Conservation (phyloP, 2,329 filamentous ascomycete species). For the Neocucurbitaria cava region DNA sequence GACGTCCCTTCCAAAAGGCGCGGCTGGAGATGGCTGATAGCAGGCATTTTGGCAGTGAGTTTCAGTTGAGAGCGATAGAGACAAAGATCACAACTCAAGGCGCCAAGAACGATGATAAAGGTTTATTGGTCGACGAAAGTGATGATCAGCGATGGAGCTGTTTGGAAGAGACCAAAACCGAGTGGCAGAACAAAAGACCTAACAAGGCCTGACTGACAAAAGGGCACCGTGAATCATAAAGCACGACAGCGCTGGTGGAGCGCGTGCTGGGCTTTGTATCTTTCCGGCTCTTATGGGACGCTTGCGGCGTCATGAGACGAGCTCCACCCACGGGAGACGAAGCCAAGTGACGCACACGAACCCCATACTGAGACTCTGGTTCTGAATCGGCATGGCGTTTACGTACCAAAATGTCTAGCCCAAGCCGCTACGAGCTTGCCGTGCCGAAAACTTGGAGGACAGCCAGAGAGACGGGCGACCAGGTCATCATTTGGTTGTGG, state of each 20-base stretch:
- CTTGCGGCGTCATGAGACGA: slow-evolving; percentile 5
- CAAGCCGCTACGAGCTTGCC: slow-evolving; percentile 21
- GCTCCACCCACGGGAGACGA: not conserved
- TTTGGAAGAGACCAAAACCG: slow-evolving; percentile 4
- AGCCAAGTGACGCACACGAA: slow-evolving; percentile 17
- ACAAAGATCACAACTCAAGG: not conserved
- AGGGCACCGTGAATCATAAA: slow-evolving; percentile 17
- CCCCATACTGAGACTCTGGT: slow-evolving; percentile 14
- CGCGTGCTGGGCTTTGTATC: slow-evolving; percentile 28
- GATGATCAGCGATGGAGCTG: not conserved
- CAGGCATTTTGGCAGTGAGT: slow-evolving; percentile 20
- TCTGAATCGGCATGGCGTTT: slow-evolving; percentile 16
- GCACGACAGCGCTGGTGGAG: slow-evolving; percentile 20
- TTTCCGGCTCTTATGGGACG: slow-evolving; percentile 9
- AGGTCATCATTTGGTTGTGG: slow-evolving; percentile 44
- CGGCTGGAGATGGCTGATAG: slow-evolving; percentile 19
- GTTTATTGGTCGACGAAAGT: not conserved
- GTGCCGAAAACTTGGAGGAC: slow-evolving; percentile 36
- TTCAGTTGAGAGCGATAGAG: not conserved
- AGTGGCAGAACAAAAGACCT: not conserved
- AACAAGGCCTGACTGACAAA: slow-evolving; percentile 1
- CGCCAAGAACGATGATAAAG: slow-evolving; percentile 5
- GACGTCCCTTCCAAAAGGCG: slow-evolving; percentile 18
- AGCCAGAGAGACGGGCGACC: slow-evolving; percentile 36
- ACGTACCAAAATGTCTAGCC: slow-evolving; percentile 14